Percentiles rank a stretch among this genome's conserved stretches.
phyloP scores from a whole-genome alignment of 148 eudicot species.

The Fallopia convolvulus region DNA sequence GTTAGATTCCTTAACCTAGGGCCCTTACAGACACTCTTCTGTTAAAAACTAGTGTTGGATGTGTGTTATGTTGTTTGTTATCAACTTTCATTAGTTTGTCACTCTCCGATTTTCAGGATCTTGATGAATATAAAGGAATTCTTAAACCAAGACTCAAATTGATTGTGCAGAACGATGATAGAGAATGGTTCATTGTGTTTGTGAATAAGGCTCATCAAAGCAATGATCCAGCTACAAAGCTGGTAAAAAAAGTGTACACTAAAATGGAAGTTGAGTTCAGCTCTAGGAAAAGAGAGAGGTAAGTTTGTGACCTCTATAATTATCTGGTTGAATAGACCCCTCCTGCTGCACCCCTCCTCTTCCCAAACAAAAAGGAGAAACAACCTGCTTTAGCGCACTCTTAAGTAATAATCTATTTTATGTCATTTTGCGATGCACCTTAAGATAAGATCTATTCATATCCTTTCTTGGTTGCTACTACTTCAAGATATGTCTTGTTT shows the following conservation, averaged over 20 bases:
- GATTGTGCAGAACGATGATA: conserved; percentile 91
- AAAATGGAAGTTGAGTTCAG: conserved; percentile 95
- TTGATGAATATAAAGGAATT: conserved; percentile 95
- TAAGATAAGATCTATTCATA: not conserved
- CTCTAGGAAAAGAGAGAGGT: conserved; percentile 97
- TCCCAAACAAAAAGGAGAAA: not conserved
- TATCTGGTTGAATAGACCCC: not conserved
- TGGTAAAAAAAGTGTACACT: conserved; percentile 95
- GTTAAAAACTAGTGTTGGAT: not conserved
- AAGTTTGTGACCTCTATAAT: conserved; percentile 3
- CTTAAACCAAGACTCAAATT: conserved; percentile 92
- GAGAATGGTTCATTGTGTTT: conserved; percentile 94
- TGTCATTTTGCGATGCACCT: not conserved
- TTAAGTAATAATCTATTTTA: not conserved
- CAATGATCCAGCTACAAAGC: conserved; percentile 87
- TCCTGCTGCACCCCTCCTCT: not conserved
- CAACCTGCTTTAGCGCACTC: not conserved
- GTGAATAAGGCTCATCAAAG: conserved; percentile 89
- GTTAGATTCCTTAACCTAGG: conserved; percentile 22
- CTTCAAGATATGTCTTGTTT: not conserved
- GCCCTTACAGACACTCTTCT: not conserved
- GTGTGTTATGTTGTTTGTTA: not conserved
- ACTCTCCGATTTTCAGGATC: conserved; percentile 44
- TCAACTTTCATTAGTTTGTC: not conserved
- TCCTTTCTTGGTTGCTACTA: not conserved